phyloP scores from a whole-genome alignment of 2,329 filamentous ascomycete genomes.

The Parafenestella ontariensis region DNA sequence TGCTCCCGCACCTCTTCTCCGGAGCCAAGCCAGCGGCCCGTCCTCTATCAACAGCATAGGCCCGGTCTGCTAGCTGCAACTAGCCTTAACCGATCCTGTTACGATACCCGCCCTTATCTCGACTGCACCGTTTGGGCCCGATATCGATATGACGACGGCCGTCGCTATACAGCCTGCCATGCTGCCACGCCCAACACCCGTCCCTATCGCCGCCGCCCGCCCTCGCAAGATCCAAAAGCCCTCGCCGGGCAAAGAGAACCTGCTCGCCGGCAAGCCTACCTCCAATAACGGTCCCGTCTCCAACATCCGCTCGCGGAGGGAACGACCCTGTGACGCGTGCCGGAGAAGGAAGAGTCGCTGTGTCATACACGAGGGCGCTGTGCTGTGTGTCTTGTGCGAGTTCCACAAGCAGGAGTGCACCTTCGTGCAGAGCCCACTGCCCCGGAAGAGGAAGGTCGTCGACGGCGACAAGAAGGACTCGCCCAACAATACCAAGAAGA shows the following conservation, averaged over 20 bases:
- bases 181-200: conserved; percentile 51
- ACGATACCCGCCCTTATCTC: conserved; percentile 37
- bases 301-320: conserved; percentile 50
- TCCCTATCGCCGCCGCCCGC: conserved; percentile 55
- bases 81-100: conserved; percentile 27
- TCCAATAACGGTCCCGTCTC: conserved; percentile 43
- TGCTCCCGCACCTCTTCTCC: conserved; percentile 23
- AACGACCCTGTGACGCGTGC: conserved; percentile 69
- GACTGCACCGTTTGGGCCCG: conserved; percentile 24
- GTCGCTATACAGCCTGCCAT: conserved; percentile 57
- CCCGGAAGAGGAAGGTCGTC: conserved; percentile 80
- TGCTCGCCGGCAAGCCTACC: conserved; percentile 49
- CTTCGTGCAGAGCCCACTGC: conserved; percentile 76
- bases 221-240: conserved; percentile 50
- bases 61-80: conserved; percentile 28
- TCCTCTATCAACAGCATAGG: conserved; percentile 31
- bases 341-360: conserved; percentile 76
- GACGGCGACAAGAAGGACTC: conserved; percentile 67
- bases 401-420: conserved; percentile 81
- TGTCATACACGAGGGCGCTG: conserved; percentile 77
- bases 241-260: conserved; percentile 53
- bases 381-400: conserved; percentile 77
- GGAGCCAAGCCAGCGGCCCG: conserved; percentile 42
- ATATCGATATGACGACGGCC: conserved; percentile 55
- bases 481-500: conserved; percentile 66